Conservation (phyloP, 805 yeast genomes). For the Starmerella sirachaensis region DNA sequence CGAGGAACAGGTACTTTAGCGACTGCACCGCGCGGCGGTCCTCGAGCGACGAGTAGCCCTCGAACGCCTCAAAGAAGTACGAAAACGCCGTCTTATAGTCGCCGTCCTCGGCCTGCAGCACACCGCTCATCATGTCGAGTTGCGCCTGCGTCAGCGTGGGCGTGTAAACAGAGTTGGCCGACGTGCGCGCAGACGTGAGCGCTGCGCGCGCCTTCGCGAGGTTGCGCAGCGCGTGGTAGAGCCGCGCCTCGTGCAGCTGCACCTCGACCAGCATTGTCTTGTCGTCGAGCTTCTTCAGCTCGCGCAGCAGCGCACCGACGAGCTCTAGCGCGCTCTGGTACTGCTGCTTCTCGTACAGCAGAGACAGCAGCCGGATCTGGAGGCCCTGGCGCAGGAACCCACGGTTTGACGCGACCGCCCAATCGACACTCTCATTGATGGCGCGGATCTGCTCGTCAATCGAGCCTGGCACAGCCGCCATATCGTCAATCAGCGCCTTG, state of each 20-base stretch:
- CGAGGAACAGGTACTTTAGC: slow-evolving; percentile 81
- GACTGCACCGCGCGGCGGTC: slow-evolving; percentile 50
- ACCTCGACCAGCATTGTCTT: slow-evolving; percentile 92
- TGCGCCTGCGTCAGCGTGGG: slow-evolving; percentile 92
- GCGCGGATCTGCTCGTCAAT: slow-evolving; percentile 60
- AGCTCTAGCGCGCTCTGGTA: slow-evolving; percentile 62
- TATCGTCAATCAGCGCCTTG: slow-evolving; percentile 64
- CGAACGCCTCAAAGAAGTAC: slow-evolving; percentile 89
- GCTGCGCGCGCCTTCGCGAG: slow-evolving; percentile 85
- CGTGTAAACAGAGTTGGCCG: slow-evolving; percentile 93
- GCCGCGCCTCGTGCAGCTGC: slow-evolving; percentile 79
- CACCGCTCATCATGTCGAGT: slow-evolving; percentile 88
- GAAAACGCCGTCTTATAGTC: slow-evolving; percentile 94
- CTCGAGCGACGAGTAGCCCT: slow-evolving; percentile 62
- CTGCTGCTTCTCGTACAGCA: slow-evolving; percentile 52
- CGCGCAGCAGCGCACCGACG: slow-evolving; percentile 59
- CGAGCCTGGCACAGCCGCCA: slow-evolving; percentile 47
- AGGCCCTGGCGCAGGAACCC: slow-evolving; percentile 79
- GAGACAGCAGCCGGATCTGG: slow-evolving; percentile 68
- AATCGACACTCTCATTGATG: slow-evolving; percentile 67
- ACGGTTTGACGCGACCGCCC: slow-evolving; percentile 77
- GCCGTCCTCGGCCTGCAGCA: slow-evolving; percentile 89
- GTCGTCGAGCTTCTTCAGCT: slow-evolving; percentile 89
- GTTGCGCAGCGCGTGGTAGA: slow-evolving; percentile 83
- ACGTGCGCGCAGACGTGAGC: slow-evolving; percentile 86